Conservation (phyloP, 1,284 basidiomycete genomes). For the Anthracocystis panici-leucophaei region DNA sequence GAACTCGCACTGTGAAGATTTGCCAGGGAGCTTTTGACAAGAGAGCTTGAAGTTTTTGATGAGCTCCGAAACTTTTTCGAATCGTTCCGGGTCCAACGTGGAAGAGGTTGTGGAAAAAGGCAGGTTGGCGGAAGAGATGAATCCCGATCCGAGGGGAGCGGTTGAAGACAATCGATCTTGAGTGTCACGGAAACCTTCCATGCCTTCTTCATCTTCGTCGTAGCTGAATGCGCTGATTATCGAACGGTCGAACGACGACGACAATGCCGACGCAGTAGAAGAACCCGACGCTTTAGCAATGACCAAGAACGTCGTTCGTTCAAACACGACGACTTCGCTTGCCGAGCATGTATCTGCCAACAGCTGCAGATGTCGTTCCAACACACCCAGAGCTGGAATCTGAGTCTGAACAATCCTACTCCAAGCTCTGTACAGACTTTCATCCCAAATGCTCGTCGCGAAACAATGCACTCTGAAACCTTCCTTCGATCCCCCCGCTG, state of each 20-base stretch:
- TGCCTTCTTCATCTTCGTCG: constrained; percentile 35
- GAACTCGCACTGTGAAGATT: constrained; percentile 49
- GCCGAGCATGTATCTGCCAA: constrained; percentile 88
- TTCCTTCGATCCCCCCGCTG: background rate
- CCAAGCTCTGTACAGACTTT: constrained; percentile 98
- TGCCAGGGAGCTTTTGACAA: constrained; percentile 72
- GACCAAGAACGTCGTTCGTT: constrained; percentile 95
- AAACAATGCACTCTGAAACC: constrained; percentile 73
- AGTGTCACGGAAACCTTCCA: constrained; percentile 50
- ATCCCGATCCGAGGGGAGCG: constrained; percentile 27
- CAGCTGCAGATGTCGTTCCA: constrained; percentile 85
- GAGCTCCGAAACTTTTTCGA: constrained; percentile 94
- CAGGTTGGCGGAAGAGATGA: constrained; percentile 23
- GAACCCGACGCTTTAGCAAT: constrained; percentile 73
- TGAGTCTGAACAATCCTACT: constrained; percentile 95
- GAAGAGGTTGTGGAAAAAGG: constrained; percentile 1
- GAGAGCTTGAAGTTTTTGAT: constrained; percentile 94
- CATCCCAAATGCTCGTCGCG: constrained; percentile 98
- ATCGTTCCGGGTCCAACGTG: constrained; percentile 81
- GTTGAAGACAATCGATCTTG: constrained; percentile 9
- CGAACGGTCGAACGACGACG: constrained; percentile 65
- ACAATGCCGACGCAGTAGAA: background rate
- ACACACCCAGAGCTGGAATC: constrained; percentile 91
- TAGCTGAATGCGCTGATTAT: constrained; percentile 13
- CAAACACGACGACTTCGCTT: constrained; percentile 94